Evolutionary conservation across 2,329 filamentous ascomycete species (phyloP).

Genomic region (Diaporthe caulivora): DNA sequence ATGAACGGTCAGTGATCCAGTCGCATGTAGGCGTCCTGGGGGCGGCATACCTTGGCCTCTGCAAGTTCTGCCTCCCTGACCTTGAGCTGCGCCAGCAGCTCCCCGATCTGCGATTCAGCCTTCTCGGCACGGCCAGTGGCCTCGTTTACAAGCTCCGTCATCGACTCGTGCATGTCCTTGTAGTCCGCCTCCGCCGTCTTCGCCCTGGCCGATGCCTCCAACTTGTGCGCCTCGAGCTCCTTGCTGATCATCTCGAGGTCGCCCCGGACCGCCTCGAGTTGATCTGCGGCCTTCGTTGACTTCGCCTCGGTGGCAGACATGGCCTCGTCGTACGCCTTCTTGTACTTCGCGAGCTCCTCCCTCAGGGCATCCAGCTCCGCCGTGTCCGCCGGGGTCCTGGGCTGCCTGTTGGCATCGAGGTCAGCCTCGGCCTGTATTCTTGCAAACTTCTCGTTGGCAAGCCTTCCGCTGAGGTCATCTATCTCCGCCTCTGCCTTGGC

Average conservation of each 20-base stretch:
- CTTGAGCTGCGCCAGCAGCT: constrained; percentile 68
- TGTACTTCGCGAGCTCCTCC: constrained; percentile 60
- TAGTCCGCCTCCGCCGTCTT: constrained; percentile 72
- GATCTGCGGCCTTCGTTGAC: constrained; percentile 52
- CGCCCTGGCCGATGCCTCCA: constrained; percentile 62
- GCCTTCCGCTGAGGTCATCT: constrained; percentile 63
- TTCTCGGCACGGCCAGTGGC: constrained; percentile 65
- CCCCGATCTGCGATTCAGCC: constrained; percentile 60
- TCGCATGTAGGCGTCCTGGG: constrained; percentile 29
- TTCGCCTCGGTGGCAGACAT: constrained; percentile 51
- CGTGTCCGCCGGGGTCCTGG: constrained; percentile 57
- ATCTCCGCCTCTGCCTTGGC: constrained; percentile 61
- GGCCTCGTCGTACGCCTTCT: constrained; percentile 51
- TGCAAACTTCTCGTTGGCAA: constrained; percentile 71
- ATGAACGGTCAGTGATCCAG: constrained; percentile 27
- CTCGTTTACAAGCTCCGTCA: constrained; percentile 72
- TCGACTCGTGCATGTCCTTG: constrained; percentile 72
- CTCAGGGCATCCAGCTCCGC: constrained; percentile 65
- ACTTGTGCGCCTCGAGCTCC: constrained; percentile 65
- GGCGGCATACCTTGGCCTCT: constrained; percentile 65
- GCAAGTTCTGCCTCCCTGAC: constrained; percentile 74
- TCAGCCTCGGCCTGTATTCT: constrained; percentile 71
- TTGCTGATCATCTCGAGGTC: constrained; percentile 64
- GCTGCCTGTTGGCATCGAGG: constrained; percentile 69
- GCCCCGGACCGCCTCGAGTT: constrained; percentile 53